These are phyloP conservation scores for Tardiomyces depauwii DNA, from an alignment of 1,139 yeast genomes.

Conservation along the genomic window DNA sequence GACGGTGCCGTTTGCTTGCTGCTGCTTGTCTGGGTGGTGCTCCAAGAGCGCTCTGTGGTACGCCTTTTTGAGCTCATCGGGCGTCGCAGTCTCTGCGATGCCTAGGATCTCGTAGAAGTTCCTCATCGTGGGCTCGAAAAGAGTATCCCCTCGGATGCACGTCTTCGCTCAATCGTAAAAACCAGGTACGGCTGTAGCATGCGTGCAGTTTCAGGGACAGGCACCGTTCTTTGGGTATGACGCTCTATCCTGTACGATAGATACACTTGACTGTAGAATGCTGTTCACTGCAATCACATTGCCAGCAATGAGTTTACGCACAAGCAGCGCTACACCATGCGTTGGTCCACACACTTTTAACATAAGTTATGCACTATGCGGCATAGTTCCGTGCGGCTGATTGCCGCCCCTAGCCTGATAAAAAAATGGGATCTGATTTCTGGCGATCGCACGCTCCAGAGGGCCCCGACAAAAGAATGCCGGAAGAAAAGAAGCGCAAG, in stretches of 20 bases:
- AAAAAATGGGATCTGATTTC: neutral
- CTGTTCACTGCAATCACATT: too few species aligned
- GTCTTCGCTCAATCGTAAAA: neutral
- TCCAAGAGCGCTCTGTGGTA: conserved; percentile 47
- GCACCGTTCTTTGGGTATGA: too few species aligned
- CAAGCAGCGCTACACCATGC: too few species aligned
- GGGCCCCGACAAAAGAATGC: conserved; percentile 2
- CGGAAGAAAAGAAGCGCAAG: conserved; percentile 7
- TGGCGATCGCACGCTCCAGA: too few species aligned
- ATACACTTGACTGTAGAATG: too few species aligned
- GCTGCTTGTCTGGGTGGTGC: conserved; percentile 68
- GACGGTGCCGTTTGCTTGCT: conserved; percentile 8
- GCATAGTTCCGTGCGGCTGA: neutral
- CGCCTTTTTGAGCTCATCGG: conserved; percentile 43
- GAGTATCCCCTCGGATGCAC: neutral
- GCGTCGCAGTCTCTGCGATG: conserved; percentile 24
- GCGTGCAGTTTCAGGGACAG: too few species aligned
- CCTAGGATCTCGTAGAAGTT: neutral
- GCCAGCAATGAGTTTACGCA: too few species aligned
- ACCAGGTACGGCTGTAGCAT: neutral
- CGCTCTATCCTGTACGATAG: too few species aligned
- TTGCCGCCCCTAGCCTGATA: neutral
- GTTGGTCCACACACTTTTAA: too few species aligned
- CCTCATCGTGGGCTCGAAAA: neutral
- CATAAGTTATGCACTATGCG: neutral